Conservation (phyloP, 2,329 filamentous ascomycete species). For the Ciborinia camelliae region DNA sequence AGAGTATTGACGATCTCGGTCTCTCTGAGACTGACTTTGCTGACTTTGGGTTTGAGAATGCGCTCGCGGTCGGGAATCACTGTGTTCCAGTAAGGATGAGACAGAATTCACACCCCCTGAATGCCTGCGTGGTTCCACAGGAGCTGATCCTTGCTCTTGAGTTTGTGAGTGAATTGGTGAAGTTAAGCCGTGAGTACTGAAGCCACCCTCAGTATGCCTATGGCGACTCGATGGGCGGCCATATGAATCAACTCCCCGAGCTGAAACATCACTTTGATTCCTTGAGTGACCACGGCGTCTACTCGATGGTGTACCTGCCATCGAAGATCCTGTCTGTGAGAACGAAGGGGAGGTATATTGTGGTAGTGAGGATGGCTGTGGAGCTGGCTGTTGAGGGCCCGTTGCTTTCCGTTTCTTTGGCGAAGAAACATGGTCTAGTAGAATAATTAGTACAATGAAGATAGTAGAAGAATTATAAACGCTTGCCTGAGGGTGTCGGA, state of each 20-base stretch:
- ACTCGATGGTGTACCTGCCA: constrained; percentile 51
- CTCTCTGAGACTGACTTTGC: constrained; percentile 29
- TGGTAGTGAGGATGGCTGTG: constrained; percentile 45
- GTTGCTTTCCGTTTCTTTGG: constrained; percentile 82
- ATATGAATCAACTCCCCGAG: constrained; percentile 33
- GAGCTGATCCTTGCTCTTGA: constrained; percentile 22
- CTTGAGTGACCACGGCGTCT: constrained; percentile 60
- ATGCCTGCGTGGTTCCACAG: constrained; percentile 28
- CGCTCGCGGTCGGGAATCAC: constrained; percentile 28
- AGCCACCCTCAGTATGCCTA: constrained; percentile 34
- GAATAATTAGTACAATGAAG: constrained; percentile 35
- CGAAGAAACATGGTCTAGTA: constrained; percentile 64
- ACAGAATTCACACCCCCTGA: constrained; percentile 34
- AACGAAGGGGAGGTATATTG: constrained; percentile 54
- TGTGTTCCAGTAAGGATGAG: constrained; percentile 35
- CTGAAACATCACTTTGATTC: constrained; percentile 60
- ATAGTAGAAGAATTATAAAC: constrained; percentile 46
- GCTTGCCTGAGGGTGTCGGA: constrained; percentile 69
- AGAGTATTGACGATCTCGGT: constrained; percentile 11
- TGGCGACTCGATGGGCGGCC: constrained; percentile 43
- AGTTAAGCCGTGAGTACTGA: constrained; percentile 26
- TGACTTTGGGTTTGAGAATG: constrained; percentile 28
- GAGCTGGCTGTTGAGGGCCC: constrained; percentile 49
- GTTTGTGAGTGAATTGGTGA: constrained; percentile 25
- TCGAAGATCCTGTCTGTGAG: constrained; percentile 50